Evolutionary conservation across 257 asterid genomes (phyloP), one percentile per base, ranked within the genome.

Genomic region (Solanum sitiens): DNA sequence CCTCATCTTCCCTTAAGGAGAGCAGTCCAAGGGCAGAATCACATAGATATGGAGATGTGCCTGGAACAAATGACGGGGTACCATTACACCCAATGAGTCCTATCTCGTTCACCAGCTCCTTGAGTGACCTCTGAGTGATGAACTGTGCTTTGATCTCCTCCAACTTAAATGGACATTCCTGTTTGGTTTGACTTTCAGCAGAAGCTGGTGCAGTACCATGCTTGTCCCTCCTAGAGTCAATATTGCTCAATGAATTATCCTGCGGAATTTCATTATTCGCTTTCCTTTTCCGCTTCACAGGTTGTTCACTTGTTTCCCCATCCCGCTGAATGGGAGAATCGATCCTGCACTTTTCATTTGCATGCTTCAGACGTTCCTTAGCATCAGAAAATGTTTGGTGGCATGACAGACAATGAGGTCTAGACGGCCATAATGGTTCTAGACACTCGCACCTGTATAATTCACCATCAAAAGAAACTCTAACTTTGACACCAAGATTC

Each of bases 71-170:
- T 75, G 95, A 89, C 32, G 96, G 96, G 86, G 86, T 71, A 37
- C 98, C 98, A 85, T 91, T 92, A 73, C 88, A 88, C 68, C 95
- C 94, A 83, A 93, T 90, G 68, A 96, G 92, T 59, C 99, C 98
- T 82, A 95, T 89, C 33, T 90, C 93, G 79, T 94, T 94, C 76
- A 95, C 95, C 86, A 83, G 88, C 87, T 95, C 98, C 92, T 91
- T 94, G 61, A 94, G 92, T 18, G 98, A 94, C 89, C 86, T 89
- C 67, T 95, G 98, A 68, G 90, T 87, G 27, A 87, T 88, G 85
- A 96, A 96, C 89, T 94, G 94, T 37, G 95, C 87, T 92, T 89
- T 87, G 83, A 96, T 96, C 91, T 96, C 98, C 93, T 96, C 96
- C 76, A 91, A 86, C 53, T 91, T 94, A 88, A 91, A 94, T 14